Evolutionary conservation across 345 rosid species (phyloP).

Genomic region (Ceriops zippeliana): DNA sequence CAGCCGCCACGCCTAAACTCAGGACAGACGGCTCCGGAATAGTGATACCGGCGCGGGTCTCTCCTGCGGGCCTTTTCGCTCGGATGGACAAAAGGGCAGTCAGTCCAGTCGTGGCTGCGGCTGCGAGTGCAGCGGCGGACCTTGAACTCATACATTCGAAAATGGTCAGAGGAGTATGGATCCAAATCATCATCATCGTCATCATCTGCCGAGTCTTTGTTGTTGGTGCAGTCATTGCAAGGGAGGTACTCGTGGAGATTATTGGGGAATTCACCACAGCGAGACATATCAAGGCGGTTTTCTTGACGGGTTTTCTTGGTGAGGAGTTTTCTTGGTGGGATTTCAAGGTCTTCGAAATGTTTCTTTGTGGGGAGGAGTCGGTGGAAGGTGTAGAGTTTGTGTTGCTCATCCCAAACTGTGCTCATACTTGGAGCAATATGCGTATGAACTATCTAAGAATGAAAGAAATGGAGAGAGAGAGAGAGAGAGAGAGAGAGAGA

Average conservation of each 20-base stretch:
- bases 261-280: neutral
- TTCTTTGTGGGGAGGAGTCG: constrained; percentile 25
- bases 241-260: constrained; percentile 39
- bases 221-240: constrained; percentile 22
- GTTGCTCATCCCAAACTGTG: constrained; percentile 47
- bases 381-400: constrained; percentile 34
- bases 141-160: constrained; percentile 93
- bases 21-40: constrained; percentile 67
- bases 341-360: constrained; percentile 42
- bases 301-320: constrained; percentile 13
- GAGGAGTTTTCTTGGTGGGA: constrained; percentile 62
- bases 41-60: constrained; percentile 60
- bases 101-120: constrained; percentile 97
- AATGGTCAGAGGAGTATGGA: constrained; percentile 72
- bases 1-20: constrained; percentile 50
- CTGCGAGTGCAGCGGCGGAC: constrained; percentile 81
- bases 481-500: neutral
- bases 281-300: neutral
- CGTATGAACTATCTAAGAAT: neutral
- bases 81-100: constrained; percentile 87
- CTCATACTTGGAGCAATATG: constrained; percentile 21
- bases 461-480: neutral
- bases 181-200: constrained; percentile 27
- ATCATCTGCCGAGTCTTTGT: constrained; percentile 17
- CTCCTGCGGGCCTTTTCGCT: constrained; percentile 91